Conservation (phyloP, 345 rosid species). For the Gossypium turneri region DNA sequence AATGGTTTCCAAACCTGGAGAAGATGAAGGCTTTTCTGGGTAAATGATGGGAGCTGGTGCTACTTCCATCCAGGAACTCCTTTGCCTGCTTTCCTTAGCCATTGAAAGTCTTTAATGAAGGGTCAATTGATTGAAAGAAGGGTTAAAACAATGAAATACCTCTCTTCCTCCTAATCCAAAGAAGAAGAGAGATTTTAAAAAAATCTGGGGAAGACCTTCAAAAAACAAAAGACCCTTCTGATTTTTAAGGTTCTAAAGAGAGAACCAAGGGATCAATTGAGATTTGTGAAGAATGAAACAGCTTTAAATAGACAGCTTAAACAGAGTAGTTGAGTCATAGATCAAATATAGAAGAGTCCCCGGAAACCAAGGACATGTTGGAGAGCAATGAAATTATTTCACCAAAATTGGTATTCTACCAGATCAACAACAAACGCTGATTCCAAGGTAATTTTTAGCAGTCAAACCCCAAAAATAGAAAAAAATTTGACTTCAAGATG, state of each 20-base stretch:
- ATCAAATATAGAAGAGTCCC: no score
- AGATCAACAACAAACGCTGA: no score
- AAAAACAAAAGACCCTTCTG: not conserved
- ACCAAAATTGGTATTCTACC: not conserved
- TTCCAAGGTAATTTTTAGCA: not conserved
- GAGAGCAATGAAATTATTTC: no score
- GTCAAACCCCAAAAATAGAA: not conserved
- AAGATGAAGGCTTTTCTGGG: not conserved
- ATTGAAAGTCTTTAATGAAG: not conserved
- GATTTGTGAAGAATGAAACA: not conserved
- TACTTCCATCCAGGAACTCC: not conserved
- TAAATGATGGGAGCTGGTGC: not conserved
- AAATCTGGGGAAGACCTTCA: not conserved
- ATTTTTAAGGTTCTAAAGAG: not conserved
- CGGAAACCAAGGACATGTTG: no score
- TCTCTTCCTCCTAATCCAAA: slow-evolving; percentile 5
- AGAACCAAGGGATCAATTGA: not conserved
- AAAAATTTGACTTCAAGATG: no score
- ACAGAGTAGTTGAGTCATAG: no score
- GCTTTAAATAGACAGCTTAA: slow-evolving; percentile 4
- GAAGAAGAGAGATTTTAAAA: slow-evolving; percentile 6
- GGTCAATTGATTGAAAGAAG: not conserved
- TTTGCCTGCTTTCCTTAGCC: not conserved
- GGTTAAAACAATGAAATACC: not conserved
- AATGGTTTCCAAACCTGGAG: not conserved